Percentiles rank a stretch among this genome's conserved stretches.
phyloP scores from a whole-genome alignment of 257 asterid species.

The Verbena officinalis region DNA sequence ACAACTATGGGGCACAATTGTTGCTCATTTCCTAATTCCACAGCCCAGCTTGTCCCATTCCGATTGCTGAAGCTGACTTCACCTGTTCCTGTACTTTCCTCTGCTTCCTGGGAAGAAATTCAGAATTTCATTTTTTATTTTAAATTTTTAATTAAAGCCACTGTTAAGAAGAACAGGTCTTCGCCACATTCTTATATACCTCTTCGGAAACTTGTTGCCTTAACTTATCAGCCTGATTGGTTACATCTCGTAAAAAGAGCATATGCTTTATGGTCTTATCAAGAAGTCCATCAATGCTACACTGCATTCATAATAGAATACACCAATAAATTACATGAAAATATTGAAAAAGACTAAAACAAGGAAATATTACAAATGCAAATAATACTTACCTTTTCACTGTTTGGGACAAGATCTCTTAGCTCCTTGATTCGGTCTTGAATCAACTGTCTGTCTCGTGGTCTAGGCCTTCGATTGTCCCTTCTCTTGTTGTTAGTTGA shows the following conservation, averaged over 20 bases:
- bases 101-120: conserved; percentile 41
- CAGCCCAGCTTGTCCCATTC: conserved; percentile 91
- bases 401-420: conserved; percentile 85
- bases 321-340: conserved; percentile 29
- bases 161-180: not conserved
- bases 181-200: conserved; percentile 52
- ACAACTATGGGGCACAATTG: conserved; percentile 75
- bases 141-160: not conserved
- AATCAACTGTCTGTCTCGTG: conserved; percentile 93
- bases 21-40: conserved; percentile 64
- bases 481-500: conserved; percentile 55
- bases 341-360: not conserved
- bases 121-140: not conserved
- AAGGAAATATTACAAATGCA: conserved; percentile 16
- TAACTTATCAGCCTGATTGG: conserved; percentile 73
- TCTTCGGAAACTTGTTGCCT: conserved; percentile 48
- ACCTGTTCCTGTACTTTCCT: conserved; percentile 37
- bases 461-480: conserved; percentile 64
- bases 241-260: conserved; percentile 68
- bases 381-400: conserved; percentile 59
- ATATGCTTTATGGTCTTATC: conserved; percentile 88
- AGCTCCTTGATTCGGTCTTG: conserved; percentile 91
- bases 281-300: conserved; percentile 97
- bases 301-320: conserved; percentile 46
- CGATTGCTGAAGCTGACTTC: conserved; percentile 39